Conservation (phyloP, 2,329 filamentous ascomycete species). For the Fusarium globosum region DNA sequence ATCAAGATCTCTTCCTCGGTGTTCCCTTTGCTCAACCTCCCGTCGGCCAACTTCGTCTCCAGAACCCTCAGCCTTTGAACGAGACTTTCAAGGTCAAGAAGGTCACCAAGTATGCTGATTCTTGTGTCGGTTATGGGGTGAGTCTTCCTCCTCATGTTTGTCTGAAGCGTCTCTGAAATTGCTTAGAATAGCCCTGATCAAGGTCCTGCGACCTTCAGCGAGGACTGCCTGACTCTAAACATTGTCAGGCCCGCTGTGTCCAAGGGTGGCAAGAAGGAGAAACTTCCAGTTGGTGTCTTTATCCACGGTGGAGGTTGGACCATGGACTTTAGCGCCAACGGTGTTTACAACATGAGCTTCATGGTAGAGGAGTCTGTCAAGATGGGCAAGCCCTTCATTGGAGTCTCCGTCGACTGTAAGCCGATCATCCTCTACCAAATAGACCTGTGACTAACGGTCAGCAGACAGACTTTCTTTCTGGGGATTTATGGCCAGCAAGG, state of each 20-base stretch:
- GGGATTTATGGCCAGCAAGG: conserved; percentile 61
- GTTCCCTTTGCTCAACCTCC: conserved; percentile 41
- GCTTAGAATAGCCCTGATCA: conserved; percentile 25
- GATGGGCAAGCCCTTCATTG: conserved; percentile 37
- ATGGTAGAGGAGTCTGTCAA: conserved; percentile 60
- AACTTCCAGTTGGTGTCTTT: conserved; percentile 43
- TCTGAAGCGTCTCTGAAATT: background rate
- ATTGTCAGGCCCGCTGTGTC: conserved; percentile 29
- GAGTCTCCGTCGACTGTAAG: conserved; percentile 37
- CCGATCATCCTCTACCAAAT: rapidly evolving
- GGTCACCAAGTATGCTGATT: conserved; percentile 40
- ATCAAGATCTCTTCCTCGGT: conserved; percentile 40
- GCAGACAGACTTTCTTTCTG: conserved; percentile 40
- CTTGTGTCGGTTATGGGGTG: conserved; percentile 42
- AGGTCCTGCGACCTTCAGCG: conserved; percentile 31
- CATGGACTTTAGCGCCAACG: conserved; percentile 56
- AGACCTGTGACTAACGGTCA: background rate
- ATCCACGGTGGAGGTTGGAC: conserved; percentile 54
- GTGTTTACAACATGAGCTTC: conserved; percentile 69
- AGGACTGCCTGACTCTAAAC: conserved; percentile 39
- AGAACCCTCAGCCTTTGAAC: conserved; percentile 28
- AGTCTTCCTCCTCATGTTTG: rapidly evolving
- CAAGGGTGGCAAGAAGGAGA: background rate
- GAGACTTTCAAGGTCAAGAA: conserved; percentile 25
- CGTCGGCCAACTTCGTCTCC: conserved; percentile 27